Evolutionary conservation across 805 yeast species (phyloP).

Genomic region (Cyberlindnera americana): DNA sequence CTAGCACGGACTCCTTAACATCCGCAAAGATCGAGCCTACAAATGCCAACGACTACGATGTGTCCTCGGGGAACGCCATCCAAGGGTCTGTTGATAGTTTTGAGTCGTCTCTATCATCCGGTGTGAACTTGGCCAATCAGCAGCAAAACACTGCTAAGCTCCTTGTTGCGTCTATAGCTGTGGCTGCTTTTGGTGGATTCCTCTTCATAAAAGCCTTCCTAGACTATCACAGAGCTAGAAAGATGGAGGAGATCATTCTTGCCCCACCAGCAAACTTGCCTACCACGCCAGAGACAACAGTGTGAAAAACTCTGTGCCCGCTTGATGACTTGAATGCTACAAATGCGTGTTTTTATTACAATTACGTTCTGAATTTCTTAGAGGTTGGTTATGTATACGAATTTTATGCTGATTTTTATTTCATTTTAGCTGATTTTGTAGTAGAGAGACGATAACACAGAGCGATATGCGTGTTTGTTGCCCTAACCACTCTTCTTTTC

Average conservation of each 20-base stretch:
- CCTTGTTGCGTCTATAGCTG: constrained; percentile 49
- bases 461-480: not conserved
- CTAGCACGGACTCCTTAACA: constrained; percentile 21
- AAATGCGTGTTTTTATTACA: too few relatives aligned
- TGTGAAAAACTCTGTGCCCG: too few relatives aligned
- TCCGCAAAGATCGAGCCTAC: constrained; percentile 45
- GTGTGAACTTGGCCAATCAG: constrained; percentile 16
- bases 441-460: too few relatives aligned
- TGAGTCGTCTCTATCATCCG: constrained; percentile 22
- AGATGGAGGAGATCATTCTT: constrained; percentile 63
- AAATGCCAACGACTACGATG: constrained; percentile 57
- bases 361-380: too few relatives aligned
- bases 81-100: constrained; percentile 27
- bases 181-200: constrained; percentile 66
- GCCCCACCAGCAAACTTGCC: constrained; percentile 35
- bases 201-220: constrained; percentile 62
- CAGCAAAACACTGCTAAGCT: constrained; percentile 4
- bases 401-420: not conserved
- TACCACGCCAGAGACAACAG: constrained; percentile 8
- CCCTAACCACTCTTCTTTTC: not conserved
- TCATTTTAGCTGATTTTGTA: too few relatives aligned
- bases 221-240: constrained; percentile 73
- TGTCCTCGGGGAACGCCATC: constrained; percentile 27
- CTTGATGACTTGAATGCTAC: too few relatives aligned
- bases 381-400: constrained; percentile 4